Evolutionary conservation across 768 basidiomycete species (phyloP).

Genomic region (Stropharia rugosoannulata): DNA sequence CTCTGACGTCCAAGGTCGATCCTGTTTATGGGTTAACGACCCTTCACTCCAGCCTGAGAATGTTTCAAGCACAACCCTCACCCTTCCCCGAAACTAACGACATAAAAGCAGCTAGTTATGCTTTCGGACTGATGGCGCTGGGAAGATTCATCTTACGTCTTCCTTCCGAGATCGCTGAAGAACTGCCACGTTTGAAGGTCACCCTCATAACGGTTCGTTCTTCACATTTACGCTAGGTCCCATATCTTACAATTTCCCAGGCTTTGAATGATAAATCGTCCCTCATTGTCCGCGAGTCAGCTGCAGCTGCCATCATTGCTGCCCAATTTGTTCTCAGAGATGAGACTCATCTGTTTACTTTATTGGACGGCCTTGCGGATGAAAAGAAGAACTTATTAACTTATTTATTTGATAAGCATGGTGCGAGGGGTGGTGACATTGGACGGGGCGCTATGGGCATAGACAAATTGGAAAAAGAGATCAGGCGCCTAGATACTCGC

Average conservation of each 20-base stretch:
- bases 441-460: conserved; percentile 46
- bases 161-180: conserved; percentile 82
- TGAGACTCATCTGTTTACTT: conserved; percentile 78
- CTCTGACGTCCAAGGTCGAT: conserved; percentile 67
- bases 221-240: not conserved
- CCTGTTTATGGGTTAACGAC: conserved; percentile 86
- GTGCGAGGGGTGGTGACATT: conserved; percentile 51
- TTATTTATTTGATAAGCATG: conserved; percentile 88
- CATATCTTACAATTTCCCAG: conserved; percentile 31
- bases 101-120: conserved; percentile 65
- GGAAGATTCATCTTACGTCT: conserved; percentile 82
- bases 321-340: conserved; percentile 82
- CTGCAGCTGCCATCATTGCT: conserved; percentile 79
- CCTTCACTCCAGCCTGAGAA: conserved; percentile 68
- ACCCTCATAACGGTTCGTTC: conserved; percentile 67
- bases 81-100: conserved; percentile 44
- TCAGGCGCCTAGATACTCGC: conserved; percentile 75
- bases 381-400: conserved; percentile 90
- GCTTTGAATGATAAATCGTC: conserved; percentile 70
- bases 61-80: conserved; percentile 56
- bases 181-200: conserved; percentile 70
- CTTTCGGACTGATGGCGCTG: conserved; percentile 81
- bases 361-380: conserved; percentile 81
- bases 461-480: conserved; percentile 76
- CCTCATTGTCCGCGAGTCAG: conserved; percentile 81